Conservation (phyloP, 305 asterid species). For the Ajuga reptans region DNA sequence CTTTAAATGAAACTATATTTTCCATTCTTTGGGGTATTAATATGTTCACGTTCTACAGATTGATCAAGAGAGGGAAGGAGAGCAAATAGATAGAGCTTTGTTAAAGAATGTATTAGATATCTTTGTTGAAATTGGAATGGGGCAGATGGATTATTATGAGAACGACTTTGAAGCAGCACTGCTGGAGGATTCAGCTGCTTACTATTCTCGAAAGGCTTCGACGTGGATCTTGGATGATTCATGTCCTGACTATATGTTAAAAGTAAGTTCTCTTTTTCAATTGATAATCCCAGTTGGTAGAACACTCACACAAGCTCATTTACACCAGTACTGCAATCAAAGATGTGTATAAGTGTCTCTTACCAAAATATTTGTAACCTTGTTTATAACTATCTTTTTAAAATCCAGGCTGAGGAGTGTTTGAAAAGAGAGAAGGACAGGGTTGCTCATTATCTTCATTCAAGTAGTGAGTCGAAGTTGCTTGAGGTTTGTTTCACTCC, state of each 20-base stretch:
- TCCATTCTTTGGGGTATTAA: conserved; percentile 11
- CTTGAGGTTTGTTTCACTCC: conserved; percentile 53
- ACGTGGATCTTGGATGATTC: conserved; percentile 82
- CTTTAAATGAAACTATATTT: conserved; percentile 3
- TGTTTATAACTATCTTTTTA: conserved; percentile 15
- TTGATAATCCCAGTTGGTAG: not conserved
- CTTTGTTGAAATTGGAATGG: conserved; percentile 84
- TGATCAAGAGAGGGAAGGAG: conserved; percentile 86
- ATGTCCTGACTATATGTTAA: conserved; percentile 83
- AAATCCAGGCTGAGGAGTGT: conserved; percentile 69
- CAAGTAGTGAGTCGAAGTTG: conserved; percentile 64
- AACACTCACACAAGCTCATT: not conserved
- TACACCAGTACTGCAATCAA: not conserved
- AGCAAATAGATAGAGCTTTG: conserved; percentile 69
- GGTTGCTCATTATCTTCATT: conserved; percentile 65
- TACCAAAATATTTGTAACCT: not conserved
- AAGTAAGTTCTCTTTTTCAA: conserved; percentile 31
- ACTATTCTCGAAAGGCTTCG: conserved; percentile 83
- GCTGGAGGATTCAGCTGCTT: conserved; percentile 64
- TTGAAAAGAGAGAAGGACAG: conserved; percentile 69
- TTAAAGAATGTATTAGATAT: conserved; percentile 73
- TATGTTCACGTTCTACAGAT: conserved; percentile 32
- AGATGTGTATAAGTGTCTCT: not conserved
- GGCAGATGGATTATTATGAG: conserved; percentile 62
- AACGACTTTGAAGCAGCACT: conserved; percentile 64